Evolutionary conservation across 441 rosid genomes (phyloP).

Genomic region (Pelargonium exstipulatum): DNA sequence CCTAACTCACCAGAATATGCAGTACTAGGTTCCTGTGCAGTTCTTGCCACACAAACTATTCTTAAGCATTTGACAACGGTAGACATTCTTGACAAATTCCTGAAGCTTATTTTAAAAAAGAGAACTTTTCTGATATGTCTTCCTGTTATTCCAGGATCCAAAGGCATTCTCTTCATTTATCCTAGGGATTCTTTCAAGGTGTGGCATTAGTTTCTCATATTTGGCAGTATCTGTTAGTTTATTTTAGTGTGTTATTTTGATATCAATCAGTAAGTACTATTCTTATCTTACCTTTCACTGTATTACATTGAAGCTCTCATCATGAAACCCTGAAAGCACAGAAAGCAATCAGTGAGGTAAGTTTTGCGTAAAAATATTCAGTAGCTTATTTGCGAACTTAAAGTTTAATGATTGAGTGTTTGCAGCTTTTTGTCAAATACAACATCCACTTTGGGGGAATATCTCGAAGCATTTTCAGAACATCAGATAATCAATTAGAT

Average conservation of each 20-base stretch:
- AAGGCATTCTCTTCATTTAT: slow-evolving; percentile 76
- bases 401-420: slow-evolving; percentile 19
- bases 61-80: slow-evolving; percentile 94
- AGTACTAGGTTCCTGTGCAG: slow-evolving; percentile 92
- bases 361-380: slow-evolving; percentile 19
- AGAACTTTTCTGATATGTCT: slow-evolving; percentile 28
- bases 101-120: slow-evolving; percentile 14
- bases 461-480: slow-evolving; percentile 70
- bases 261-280: not conserved
- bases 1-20: slow-evolving; percentile 64
- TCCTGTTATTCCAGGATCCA: slow-evolving; percentile 64
- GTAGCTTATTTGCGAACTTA: slow-evolving; percentile 19
- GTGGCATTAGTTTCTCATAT: slow-evolving; percentile 33
- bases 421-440: slow-evolving; percentile 98
- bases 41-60: slow-evolving; percentile 85
- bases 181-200: slow-evolving; percentile 93
- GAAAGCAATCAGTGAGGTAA: slow-evolving; percentile 93
- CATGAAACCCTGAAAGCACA: slow-evolving; percentile 92
- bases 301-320: slow-evolving; percentile 65
- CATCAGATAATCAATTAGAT: slow-evolving; percentile 53
- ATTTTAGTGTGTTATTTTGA: slow-evolving; percentile 17
- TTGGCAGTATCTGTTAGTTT: slow-evolving; percentile 6
- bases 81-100: slow-evolving; percentile 30
- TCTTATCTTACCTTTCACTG: slow-evolving; percentile 22
- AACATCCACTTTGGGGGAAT: slow-evolving; percentile 93